Evolutionary conservation across 352 stramenopile species (phyloP).

Genomic region (Globisporangium viniferum): DNA sequence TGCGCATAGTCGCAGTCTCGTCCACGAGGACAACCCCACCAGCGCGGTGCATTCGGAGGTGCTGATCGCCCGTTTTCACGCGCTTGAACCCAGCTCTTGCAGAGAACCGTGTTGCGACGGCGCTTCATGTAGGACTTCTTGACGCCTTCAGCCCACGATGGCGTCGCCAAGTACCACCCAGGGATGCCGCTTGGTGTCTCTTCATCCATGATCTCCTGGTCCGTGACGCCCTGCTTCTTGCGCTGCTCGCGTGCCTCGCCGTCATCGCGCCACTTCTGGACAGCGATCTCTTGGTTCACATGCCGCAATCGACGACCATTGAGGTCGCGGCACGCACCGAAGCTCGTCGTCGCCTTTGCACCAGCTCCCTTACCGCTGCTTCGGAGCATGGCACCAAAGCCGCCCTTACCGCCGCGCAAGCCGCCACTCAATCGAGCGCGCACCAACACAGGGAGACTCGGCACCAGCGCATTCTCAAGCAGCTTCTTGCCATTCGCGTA

Average conservation of each 20-base stretch:
- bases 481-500: slow-evolving; percentile 57
- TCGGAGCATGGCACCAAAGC: slow-evolving; percentile 83
- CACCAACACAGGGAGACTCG: slow-evolving; percentile 50
- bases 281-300: slow-evolving; percentile 85
- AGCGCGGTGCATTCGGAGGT: slow-evolving; percentile 52
- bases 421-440: slow-evolving; percentile 60
- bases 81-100: slow-evolving; percentile 65
- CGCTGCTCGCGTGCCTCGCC: slow-evolving; percentile 39
- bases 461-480: slow-evolving; percentile 36
- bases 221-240: slow-evolving; percentile 46
- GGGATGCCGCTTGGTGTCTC: slow-evolving; percentile 82
- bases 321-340: slow-evolving; percentile 77
- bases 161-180: slow-evolving; percentile 79
- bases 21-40: slow-evolving; percentile 82
- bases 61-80: slow-evolving; percentile 35
- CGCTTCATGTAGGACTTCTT: slow-evolving; percentile 87
- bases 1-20: slow-evolving; percentile 84
- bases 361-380: slow-evolving; percentile 74
- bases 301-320: slow-evolving; percentile 77
- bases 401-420: slow-evolving; percentile 75
- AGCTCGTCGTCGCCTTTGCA: slow-evolving; percentile 69
- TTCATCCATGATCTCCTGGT: slow-evolving; percentile 71
- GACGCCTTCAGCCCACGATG: slow-evolving; percentile 79
- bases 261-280: slow-evolving; percentile 79
- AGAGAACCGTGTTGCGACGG: slow-evolving; percentile 76